Evolutionary conservation across 2,329 filamentous ascomycete genomes (phyloP), one percentile per base, ranked within the genome.

Genomic region (Cyanodermella asteris): DNA sequence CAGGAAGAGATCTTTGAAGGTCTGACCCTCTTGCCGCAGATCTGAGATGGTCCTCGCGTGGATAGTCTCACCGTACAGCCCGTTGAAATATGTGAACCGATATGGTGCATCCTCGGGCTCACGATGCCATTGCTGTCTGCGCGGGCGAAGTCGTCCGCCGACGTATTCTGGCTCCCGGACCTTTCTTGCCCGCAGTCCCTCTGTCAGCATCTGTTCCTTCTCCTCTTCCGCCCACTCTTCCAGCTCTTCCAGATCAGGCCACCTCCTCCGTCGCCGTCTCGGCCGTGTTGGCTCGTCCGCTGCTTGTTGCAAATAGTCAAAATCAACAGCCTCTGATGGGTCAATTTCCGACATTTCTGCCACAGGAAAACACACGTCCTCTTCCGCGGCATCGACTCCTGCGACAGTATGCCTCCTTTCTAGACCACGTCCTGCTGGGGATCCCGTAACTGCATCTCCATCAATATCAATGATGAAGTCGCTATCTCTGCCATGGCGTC

Each of bases 1-100:
- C 13, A 91, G 64, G 43, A 97, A 97, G 1, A 97, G 62, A 38
- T 91, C 77, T 30, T 62, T 63, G 45, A 97, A 97, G 21, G 65
- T 75, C 31, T 72, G 64, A 5, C 80, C 87, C 1, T 77, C 72
- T 36, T 91, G 81, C 6, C 90, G 64, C 12, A 97, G 61, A 44
- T 93, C 87, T 3, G 81, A 91, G 29, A 97, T 91, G 1, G 75
- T 87, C 47, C 91, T 78, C 31, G 81, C 87, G 47, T 97, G 87
- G 32, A 97, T 90, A 0, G 87, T 97, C 46, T 77, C 90, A 39
- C 80, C 74, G 28, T 94, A 80, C 34, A 91, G 80, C 44, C 94
- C 87, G 46, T 94, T 94, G 59, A 97, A 97, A 47, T 97, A 97
- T 0, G 87, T 94, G 46, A 93, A 97, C 14, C 87, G 67, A 45